Base-by-base conservation (phyloP, 176 grass and related monocot species). In the Oryza officinalis region DNA sequence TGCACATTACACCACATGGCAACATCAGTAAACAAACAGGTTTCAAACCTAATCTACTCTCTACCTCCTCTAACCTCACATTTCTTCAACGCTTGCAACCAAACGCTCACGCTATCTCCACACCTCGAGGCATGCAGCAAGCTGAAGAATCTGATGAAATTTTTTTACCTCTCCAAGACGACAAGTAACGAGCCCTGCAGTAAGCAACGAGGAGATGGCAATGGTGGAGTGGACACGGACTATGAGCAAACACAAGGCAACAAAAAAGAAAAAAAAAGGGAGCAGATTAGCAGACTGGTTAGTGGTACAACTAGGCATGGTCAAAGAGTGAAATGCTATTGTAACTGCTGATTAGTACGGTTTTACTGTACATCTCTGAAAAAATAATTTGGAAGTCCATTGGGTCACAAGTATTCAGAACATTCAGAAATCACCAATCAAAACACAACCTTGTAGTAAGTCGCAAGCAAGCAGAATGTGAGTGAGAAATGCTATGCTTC, bases 71-170 rank as follows among this genome's bases (percentile, higher is more conserved):
- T 64, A 54, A 57, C 49, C 17, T 22, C 20, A 13, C 8, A 67
- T 61, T 90, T 90, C 84, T 83, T 90, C 88, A 87, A 87, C 84
- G 88, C 84, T 83, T 73, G 88, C 69, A 75, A 87, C 88, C 84
- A 63, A 78, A 83, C 88, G 84, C 88, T 80, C 84, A 87, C 88
- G 84, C 84, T 80, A 83, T 70, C 88, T 64, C 71, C 40, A n/a
- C 50, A 49, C 72, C 67, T 63, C 84, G 88, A 63, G 61, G 88
- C 7, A 20, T 54, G 17, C 49, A 2, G 45, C 46, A 15, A 0
- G 63, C 50, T 49, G 45, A 75, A 87, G 80, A 90, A 84, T 87
- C 89, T 90, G 5, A 40, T 44, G 54, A 9, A 20, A 12, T 7
- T 8, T 22, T 10, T 72, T 27, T 25, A 11, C 83, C 72, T 33